Evolutionary conservation across 1,284 basidiomycete genomes (phyloP).

Genomic region (Cryptococcus jaspeensis): DNA sequence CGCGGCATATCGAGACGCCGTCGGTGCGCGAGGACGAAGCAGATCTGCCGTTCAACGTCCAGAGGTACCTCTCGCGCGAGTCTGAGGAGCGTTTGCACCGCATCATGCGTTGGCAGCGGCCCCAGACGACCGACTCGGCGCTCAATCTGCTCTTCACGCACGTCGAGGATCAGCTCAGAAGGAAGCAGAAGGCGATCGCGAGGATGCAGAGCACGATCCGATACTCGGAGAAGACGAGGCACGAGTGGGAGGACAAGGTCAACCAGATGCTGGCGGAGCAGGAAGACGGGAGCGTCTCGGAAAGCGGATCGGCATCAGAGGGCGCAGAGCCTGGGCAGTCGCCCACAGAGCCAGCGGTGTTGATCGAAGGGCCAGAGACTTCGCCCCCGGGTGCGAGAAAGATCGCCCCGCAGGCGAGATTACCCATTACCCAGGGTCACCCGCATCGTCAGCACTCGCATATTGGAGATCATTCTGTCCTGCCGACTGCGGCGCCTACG

Average conservation of each 20-base stretch:
- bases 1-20: conserved; percentile 81
- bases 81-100: conserved; percentile 80
- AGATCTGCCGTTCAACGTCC: conserved; percentile 86
- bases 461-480: conserved; percentile 17
- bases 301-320: conserved; percentile 32
- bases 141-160: conserved; percentile 78
- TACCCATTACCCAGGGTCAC: conserved; percentile 46
- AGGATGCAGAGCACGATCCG: conserved; percentile 97
- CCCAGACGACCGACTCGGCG: conserved; percentile 79
- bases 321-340: conserved; percentile 5
- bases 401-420: conserved; percentile 43
- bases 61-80: conserved; percentile 78
- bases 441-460: conserved; percentile 31
- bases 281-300: conserved; percentile 56
- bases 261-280: conserved; percentile 62
- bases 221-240: conserved; percentile 94
- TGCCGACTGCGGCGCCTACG: conserved; percentile 12
- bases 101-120: conserved; percentile 80
- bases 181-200: conserved; percentile 92
- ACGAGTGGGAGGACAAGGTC: conserved; percentile 93
- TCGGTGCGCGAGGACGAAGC: conserved; percentile 85
- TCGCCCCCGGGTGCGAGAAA: conserved; percentile 39
- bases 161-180: conserved; percentile 80
- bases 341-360: conserved; percentile 3
- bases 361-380: conserved; percentile 21